These are phyloP conservation scores for Vigna unguiculata DNA, from an alignment of 306 rosid species.

Conservation along the genomic window DNA sequence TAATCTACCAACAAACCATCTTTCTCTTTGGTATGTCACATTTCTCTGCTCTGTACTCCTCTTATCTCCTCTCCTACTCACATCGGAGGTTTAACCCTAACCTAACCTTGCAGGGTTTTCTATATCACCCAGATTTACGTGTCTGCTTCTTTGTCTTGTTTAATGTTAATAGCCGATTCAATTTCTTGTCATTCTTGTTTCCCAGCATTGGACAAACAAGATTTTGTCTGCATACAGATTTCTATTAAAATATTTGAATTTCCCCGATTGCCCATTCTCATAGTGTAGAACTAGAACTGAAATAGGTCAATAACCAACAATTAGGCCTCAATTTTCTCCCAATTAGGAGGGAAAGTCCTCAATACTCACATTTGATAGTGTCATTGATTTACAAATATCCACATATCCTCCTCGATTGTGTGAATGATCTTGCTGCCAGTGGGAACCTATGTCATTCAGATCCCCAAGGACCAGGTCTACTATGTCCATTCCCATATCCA, in stretches of 20 bases:
- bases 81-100: slow-evolving; percentile 33
- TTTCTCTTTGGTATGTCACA: slow-evolving; percentile 45
- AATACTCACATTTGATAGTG: not conserved
- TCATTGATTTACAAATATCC: not conserved
- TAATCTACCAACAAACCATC: not conserved
- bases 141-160: not conserved
- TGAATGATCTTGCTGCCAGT: not conserved
- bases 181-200: slow-evolving; percentile 34
- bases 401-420: not conserved
- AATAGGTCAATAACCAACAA: not conserved
- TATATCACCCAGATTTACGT: slow-evolving; percentile 5
- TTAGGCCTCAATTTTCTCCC: not conserved
- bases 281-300: not conserved
- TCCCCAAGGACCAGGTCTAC: not conserved
- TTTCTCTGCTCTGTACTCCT: slow-evolving; percentile 32
- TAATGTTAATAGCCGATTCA: not conserved
- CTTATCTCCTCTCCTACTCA: slow-evolving; percentile 1
- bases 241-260: not conserved
- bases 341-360: not conserved
- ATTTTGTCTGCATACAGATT: not conserved
- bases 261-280: slow-evolving; percentile 10
- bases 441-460: not conserved
- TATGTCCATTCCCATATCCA: not conserved
- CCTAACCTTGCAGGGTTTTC: slow-evolving; percentile 1
- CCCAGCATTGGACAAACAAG: not conserved